A percentile compares a stretch with the other conserved stretches of the same genome.
Conservation (phyloP, 208 protist genomes). For the Trypanosoma melophagium region DNA sequence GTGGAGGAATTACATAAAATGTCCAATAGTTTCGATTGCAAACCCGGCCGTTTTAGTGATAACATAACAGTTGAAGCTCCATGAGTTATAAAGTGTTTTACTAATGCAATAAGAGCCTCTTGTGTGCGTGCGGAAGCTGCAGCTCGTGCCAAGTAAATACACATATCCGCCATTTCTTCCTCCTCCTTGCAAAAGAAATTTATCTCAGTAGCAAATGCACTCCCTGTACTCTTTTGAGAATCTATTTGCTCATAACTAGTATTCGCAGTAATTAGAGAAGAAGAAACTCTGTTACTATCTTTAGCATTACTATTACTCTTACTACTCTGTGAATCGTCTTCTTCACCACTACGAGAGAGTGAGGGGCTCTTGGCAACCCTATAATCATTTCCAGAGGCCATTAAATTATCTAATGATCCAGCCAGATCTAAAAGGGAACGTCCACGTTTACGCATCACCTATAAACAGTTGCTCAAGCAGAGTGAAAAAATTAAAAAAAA, state of each 20-base stretch:
- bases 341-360: neutral
- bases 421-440: conserved; percentile 14
- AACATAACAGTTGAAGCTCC: conserved; percentile 33
- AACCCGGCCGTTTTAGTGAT: conserved; percentile 53
- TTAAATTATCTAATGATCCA: conserved; percentile 1
- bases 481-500: conserved; percentile 17
- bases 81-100: conserved; percentile 31
- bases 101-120: conserved; percentile 38
- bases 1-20: conserved; percentile 24
- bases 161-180: conserved; percentile 76
- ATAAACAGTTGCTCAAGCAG: conserved; percentile 7
- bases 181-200: conserved; percentile 65
- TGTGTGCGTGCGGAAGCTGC: conserved; percentile 32
- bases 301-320: neutral
- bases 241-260: neutral
- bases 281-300: neutral
- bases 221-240: conserved; percentile 18
- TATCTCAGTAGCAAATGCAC: conserved; percentile 51
- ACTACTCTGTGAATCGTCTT: neutral
- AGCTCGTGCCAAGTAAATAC: conserved; percentile 53
- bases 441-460: conserved; percentile 13
- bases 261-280: neutral
- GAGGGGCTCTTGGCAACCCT: neutral
- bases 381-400: neutral
- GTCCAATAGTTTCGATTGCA: conserved; percentile 37